Evolutionary conservation across 2,329 filamentous ascomycete genomes (phyloP), one percentile per base, ranked within the genome.

Genomic region (Metarhizium sp.): DNA sequence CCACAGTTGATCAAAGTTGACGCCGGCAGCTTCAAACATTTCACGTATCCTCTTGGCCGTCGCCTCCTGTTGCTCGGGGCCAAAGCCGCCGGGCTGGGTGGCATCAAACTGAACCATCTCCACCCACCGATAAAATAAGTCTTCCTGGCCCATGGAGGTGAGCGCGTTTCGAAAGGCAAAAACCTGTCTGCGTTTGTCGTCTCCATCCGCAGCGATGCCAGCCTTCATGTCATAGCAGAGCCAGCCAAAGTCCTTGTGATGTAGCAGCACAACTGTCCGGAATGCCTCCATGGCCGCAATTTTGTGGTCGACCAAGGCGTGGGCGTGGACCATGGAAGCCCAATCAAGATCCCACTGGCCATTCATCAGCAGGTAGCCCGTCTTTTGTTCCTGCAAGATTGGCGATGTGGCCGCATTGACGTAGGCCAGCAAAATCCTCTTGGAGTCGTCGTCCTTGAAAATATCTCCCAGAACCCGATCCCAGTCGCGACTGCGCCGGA

Each of bases 41-140:
- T 83, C 80, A 63, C 86, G 82, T 51, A 92, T 88, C 71, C 91
- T 85, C 59, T 82, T 74, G 57, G 90, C 89, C 1, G 88, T 86
- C 47, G 77, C 80, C 55, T 81, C 76, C 71, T 95, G 90, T 64
- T 84, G 80, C 66, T 91, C 87, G 0, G 78, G 74, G 1, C 86
- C 88, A 66, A 95, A 95, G 0, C 88, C 89, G 18, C 86, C 89
- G 0, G 90, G 88, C 61, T 81, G 80, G 40, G 84, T 86, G 46
- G 88, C 86, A 72, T 96, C 91, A 64, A 84, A 95, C 72, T 96
- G 91, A 51, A 96, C 85, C 66, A 95, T 80, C 74, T 96, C 92
- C 51, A 96, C 88, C 90, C 91, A 96, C 55, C 87, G 83, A 73
- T 88, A 96, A 73, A 96, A 96, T 53, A 96, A 70, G 60, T 87